These are phyloP conservation scores for Balamuthia mandrillaris DNA, from an alignment of 208 protist species.

Conservation along the genomic window DNA sequence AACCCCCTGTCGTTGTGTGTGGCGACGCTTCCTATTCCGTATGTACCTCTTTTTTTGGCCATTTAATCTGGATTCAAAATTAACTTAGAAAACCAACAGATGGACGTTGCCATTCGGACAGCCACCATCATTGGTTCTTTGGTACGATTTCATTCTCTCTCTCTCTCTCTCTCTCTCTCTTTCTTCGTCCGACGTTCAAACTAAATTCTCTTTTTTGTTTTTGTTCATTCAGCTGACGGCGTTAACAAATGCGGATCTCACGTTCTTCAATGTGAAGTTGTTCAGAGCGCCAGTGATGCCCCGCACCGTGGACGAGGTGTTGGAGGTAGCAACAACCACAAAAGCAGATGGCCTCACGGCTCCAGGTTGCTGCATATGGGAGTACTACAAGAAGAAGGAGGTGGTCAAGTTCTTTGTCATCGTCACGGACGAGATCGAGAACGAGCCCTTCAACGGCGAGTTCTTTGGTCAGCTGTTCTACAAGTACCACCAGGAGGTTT, in stretches of 20 bases:
- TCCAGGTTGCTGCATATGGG: not conserved
- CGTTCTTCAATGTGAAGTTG: constrained; percentile 61
- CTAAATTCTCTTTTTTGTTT: not conserved
- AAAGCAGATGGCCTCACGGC: constrained; percentile 46
- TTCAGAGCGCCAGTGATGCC: not conserved
- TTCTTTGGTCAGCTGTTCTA: constrained; percentile 48
- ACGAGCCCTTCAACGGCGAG: constrained; percentile 36
- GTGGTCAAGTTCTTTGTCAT: constrained; percentile 52
- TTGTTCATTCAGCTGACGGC: not conserved
- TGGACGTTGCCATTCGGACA: constrained; percentile 40
- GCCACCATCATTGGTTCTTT: constrained; percentile 54
- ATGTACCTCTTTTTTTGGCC: not conserved
- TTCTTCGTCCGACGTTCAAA: not conserved
- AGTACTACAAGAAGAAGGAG: constrained; percentile 36
- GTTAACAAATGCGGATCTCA: constrained; percentile 40
- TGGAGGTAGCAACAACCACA: constrained; percentile 24
- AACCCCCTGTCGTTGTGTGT: constrained; percentile 45
- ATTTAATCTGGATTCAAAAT: not conserved
- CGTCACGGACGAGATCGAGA: constrained; percentile 65
- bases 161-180: not conserved
- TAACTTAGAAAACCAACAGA: not conserved
- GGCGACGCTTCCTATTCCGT: constrained; percentile 60
- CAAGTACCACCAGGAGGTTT: constrained; percentile 51
- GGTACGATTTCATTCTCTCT: not conserved
- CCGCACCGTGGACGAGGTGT: constrained; percentile 18